These are phyloP conservation scores for Closterium sp. DNA, from an alignment of 139 green algal genomes.

Conservation along the genomic window DNA sequence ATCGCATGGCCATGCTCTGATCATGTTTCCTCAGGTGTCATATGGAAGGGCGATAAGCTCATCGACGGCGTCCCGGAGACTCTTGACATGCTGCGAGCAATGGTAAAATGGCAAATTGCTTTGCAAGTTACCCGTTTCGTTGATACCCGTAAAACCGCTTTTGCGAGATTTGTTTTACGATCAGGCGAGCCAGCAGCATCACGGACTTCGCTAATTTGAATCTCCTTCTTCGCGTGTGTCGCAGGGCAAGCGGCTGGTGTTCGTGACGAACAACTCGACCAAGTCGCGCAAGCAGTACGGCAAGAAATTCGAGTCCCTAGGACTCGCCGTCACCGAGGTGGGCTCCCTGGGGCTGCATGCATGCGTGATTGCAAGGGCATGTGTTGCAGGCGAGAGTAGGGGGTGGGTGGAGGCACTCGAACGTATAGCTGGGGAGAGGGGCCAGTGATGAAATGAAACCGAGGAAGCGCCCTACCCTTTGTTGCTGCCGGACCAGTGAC, in stretches of 20 bases:
- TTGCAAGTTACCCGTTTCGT: neutral
- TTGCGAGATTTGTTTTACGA: neutral
- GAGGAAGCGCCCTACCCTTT: slow-evolving; percentile 45
- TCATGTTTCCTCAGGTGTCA: slow-evolving; percentile 67
- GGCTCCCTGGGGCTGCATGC: neutral
- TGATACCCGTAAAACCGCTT: neutral
- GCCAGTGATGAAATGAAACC: no score
- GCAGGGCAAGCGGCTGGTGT: slow-evolving; percentile 94
- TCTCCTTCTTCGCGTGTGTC: neutral
- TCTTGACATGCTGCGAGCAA: slow-evolving; percentile 80
- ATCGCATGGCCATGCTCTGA: neutral
- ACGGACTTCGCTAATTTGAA: neutral
- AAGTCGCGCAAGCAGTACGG: slow-evolving; percentile 66
- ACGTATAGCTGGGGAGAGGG: slow-evolving; percentile 61
- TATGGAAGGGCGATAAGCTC: slow-evolving; percentile 94
- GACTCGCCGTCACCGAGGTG: slow-evolving; percentile 74
- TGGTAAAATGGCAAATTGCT: slow-evolving; percentile 59
- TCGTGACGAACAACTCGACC: slow-evolving; percentile 99
- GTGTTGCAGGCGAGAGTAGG: neutral
- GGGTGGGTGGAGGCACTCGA: neutral
- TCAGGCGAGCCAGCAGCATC: neutral
- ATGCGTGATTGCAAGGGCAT: no score
- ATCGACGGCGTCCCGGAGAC: slow-evolving; percentile 97
- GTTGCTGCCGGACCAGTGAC: slow-evolving; percentile 79
- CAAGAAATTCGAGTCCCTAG: slow-evolving; percentile 93